Base-by-base conservation (phyloP, 202 grass and related monocot genomes). In the Eragrostis tef region DNA sequence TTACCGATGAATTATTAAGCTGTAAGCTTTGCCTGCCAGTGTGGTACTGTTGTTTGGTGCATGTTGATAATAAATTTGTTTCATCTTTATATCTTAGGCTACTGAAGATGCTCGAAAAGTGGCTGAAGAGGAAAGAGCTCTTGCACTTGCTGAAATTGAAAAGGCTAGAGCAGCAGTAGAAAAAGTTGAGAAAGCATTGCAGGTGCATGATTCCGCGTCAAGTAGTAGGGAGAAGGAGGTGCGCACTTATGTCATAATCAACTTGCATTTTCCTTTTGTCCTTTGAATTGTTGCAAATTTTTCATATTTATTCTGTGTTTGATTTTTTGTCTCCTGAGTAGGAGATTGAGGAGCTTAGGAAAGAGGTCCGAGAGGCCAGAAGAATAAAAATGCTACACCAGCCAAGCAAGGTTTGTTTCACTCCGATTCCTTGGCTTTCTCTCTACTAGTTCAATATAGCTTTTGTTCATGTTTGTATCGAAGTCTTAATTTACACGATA, bases 321-420 rank as follows among this genome's bases (percentile, higher is more conserved):
- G 12, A 44, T 45, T 31, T 31, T 66, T 58, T 65, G n/a, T 61
- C 57, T 15, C 47, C 5, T 59, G 42, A 75, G 24, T 73, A 98
- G 94, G 94, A 98, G 83, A 73, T 94, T 74, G 92, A 94, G 79
- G 84, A 91, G 84, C 86, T 94, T 67, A 87, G 60, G 81, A 93
- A 94, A 88, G 94, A 98, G 73, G 81, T 98, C 20, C 88, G 90
- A 58, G 94, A 98, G 84, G 94, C 94, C 72, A 94, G 94, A 81
- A 85, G 94, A 87, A 98, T 98, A 79, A 98, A 98, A 93, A 93
- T 93, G 88, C 80, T 98, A 65, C 94, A 98, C 82, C 94, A 98
- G 84, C 94, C 94, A 77, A 98, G 92, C 94, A 98, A 93, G 90
- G 94, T 98, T 87, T 79, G 69, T 86, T 75, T 86, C 14, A 19